Percentiles rank a stretch among this genome's conserved stretches.
These are phyloP conservation scores for Phytophthora hibernalis DNA, from an alignment of 352 stramenopile genomes.

Conservation along the genomic window DNA sequence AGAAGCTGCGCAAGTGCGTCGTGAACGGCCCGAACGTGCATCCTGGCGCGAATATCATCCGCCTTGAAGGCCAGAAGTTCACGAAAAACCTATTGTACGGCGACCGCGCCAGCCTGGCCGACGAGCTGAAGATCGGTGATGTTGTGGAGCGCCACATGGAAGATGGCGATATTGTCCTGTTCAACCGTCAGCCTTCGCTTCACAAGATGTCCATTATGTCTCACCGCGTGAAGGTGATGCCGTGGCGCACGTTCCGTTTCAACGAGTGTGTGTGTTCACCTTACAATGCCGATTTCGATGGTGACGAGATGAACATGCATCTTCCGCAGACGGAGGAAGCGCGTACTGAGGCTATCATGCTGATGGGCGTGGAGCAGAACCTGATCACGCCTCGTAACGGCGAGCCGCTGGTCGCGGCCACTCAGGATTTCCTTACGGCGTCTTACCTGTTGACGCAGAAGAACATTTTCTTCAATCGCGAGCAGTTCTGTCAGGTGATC, in stretches of 20 bases:
- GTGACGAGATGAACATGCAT: slow-evolving; percentile 99
- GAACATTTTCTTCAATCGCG: slow-evolving; percentile 98
- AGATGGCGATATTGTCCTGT: slow-evolving; percentile 99
- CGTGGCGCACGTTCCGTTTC: slow-evolving; percentile 99
- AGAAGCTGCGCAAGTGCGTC: slow-evolving; percentile 95
- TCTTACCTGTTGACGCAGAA: slow-evolving; percentile 98
- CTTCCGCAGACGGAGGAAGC: slow-evolving; percentile 99
- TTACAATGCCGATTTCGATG: slow-evolving; percentile 99
- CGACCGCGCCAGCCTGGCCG: slow-evolving; percentile 93
- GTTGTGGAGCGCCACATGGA: slow-evolving; percentile 99
- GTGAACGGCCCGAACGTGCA: slow-evolving; percentile 96
- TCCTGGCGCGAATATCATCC: slow-evolving; percentile 96
- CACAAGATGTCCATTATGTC: slow-evolving; percentile 99
- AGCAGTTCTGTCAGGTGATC: slow-evolving; percentile 96
- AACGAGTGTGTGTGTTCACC: slow-evolving; percentile 99
- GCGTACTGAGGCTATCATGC: slow-evolving; percentile 94
- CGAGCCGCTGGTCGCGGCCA: slow-evolving; percentile 97
- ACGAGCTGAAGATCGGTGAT: slow-evolving; percentile 96
- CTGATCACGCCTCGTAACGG: slow-evolving; percentile 98
- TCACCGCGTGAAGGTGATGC: slow-evolving; percentile 93
- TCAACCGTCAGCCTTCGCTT: slow-evolving; percentile 99
- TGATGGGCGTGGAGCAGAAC: slow-evolving; percentile 99
- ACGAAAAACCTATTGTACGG: slow-evolving; percentile 95
- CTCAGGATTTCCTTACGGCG: slow-evolving; percentile 99
- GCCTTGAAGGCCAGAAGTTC: slow-evolving; percentile 86